Evolutionary conservation across 306 rosid species (phyloP), one percentile per base, ranked within the genome.

Genomic region (Corylus americana): DNA sequence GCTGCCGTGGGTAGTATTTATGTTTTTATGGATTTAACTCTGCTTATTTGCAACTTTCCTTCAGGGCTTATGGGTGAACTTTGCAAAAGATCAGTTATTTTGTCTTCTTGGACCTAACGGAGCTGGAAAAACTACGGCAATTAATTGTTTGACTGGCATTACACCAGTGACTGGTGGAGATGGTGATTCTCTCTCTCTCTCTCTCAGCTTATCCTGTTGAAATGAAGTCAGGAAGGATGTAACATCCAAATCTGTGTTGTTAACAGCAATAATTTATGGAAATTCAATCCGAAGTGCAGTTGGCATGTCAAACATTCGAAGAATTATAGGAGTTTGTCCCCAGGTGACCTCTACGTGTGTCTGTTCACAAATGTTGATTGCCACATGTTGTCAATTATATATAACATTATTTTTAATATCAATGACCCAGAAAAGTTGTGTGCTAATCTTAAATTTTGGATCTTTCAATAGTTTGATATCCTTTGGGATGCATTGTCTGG

Each of bases 41-140:
- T 78, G 73, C 47, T 68, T 47, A 42, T 64, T 75, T 72, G 76
- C 79, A 70, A 80, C 78, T 73, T 75, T 59, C 39, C 74, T 83
- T 83, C 95, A 94, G 98, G 97, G 91, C n/a, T 59, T 94, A 61
- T 92, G 97, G 97, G 85, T 94, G 87, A 94, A 87, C 82, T 83
- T 94, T 67, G 87, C 85, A 42, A 92, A 88, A 85, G 92, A 90
- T 88, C 97, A 92, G 83, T 85, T 94, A 57, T 92, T 90, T 84
- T 94, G 98, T 87, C 92, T 94, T 54, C 90, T 94, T 61, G 98
- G 98, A 75, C 94, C 98, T 44, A 92, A 91, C 20, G 97, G 98
- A 73, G 98, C 98, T 48, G 98, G 98, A 73, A 94, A 94, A 85
- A 92, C 98, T 49, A 91, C 98, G n/a, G 76, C 79, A 67, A 94